phyloP scores from a whole-genome alignment of 176 grass and related monocot species.

The Elaeis guineensis region DNA sequence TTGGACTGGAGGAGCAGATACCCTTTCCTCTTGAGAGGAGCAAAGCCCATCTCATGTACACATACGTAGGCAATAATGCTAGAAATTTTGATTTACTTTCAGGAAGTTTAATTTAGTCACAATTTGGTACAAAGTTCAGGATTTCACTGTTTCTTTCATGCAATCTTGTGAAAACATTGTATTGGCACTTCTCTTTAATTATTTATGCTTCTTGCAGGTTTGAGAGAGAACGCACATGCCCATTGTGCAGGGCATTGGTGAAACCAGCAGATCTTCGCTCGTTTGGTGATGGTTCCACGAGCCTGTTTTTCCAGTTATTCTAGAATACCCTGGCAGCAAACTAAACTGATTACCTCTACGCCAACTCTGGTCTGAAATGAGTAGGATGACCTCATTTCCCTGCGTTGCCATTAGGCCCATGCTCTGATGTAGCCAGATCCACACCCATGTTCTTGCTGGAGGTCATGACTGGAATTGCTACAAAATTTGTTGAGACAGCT shows the following conservation, averaged over 20 bases:
- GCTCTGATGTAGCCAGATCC: too few relatives aligned
- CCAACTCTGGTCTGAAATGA: neutral
- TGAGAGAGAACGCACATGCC: constrained; percentile 94
- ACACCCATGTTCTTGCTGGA: neutral
- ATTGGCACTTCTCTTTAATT: neutral
- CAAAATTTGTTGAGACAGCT: neutral
- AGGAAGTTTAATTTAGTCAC: too few relatives aligned
- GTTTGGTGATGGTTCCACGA: constrained; percentile 75
- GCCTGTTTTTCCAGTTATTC: constrained; percentile 91
- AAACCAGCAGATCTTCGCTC: constrained; percentile 90
- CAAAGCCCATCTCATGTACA: too few relatives aligned
- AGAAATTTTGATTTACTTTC: too few relatives aligned
- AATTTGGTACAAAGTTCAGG: too few relatives aligned
- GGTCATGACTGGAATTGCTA: neutral
- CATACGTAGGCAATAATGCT: too few relatives aligned
- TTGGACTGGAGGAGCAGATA: too few relatives aligned
- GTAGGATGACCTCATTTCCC: neutral
- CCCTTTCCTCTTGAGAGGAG: too few relatives aligned
- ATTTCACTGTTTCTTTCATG: too few relatives aligned
- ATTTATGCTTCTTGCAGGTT: constrained; percentile 45
- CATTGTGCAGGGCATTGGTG: constrained; percentile 80
- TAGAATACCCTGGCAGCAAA: constrained; percentile 11
- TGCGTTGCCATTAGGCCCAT: neutral
- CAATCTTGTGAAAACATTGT: too few relatives aligned
- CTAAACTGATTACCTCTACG: neutral